These are phyloP conservation scores for Rhododendron ovatum DNA, from an alignment of 148 eudicot genomes.

Conservation along the genomic window DNA sequence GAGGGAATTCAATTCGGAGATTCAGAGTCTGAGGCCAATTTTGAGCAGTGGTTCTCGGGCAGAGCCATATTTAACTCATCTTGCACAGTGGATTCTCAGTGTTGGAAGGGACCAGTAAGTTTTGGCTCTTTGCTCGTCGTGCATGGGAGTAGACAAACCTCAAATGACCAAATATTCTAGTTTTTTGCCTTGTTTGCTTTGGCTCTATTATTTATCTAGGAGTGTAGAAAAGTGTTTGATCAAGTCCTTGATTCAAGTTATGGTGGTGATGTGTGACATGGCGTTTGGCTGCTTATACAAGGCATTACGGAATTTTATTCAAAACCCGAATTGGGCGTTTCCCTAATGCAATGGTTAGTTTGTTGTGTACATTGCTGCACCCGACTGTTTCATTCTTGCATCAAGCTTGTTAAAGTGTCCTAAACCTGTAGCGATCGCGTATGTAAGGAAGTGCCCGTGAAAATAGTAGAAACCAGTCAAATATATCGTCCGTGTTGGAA, in stretches of 20 bases:
- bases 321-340: background rate
- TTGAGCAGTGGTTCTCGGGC: conserved; percentile 80
- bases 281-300: background rate
- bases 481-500: too few relatives aligned
- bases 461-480: too few relatives aligned
- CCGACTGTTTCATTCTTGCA: background rate
- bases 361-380: background rate
- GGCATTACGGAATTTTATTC: background rate
- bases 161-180: too few relatives aligned
- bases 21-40: conserved; percentile 77
- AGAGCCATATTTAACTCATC: conserved; percentile 88
- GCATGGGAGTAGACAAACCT: background rate
- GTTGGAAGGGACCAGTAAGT: conserved; percentile 45
- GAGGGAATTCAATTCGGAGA: conserved; percentile 75
- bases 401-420: background rate
- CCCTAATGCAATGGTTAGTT: background rate
- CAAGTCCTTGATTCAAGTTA: background rate
- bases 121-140: background rate
- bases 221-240: background rate
- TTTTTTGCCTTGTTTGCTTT: background rate
- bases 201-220: background rate
- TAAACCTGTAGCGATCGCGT: background rate
- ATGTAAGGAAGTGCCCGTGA: background rate
- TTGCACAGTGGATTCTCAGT: conserved; percentile 84
- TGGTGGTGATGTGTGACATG: background rate